Percentiles rank a stretch among this genome's conserved stretches.
These are phyloP conservation scores for Aspergillus ochraceus DNA, from an alignment of 2,329 filamentous ascomycete species.

Conservation along the genomic window DNA sequence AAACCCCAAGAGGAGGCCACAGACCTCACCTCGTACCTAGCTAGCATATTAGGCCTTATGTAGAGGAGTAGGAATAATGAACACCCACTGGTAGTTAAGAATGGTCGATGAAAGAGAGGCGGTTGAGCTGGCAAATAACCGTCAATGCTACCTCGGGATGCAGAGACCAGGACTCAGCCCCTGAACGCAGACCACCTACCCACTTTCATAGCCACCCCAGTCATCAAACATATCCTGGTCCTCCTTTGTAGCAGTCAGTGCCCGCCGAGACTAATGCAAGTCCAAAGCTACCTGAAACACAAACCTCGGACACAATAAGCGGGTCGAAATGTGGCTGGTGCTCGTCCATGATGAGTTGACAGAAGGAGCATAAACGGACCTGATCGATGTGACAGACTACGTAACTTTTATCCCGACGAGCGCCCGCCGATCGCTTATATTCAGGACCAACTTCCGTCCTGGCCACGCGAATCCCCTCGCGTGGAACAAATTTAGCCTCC, in stretches of 20 bases:
- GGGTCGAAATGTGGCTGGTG: not conserved
- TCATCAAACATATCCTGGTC: slow-evolving; percentile 11
- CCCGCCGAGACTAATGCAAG: not conserved
- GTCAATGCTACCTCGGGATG: not conserved
- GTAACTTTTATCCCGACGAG: not conserved
- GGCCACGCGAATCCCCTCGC: not conserved
- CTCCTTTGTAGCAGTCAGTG: not conserved
- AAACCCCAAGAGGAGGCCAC: not conserved
- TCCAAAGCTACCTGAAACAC: not conserved
- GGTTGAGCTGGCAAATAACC: slow-evolving; percentile 13
- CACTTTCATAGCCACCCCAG: slow-evolving; percentile 6
- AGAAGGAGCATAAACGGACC: not conserved
- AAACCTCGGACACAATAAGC: not conserved
- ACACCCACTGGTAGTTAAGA: slow-evolving; percentile 18
- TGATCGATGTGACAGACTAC: not conserved
- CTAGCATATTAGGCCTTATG: not conserved
- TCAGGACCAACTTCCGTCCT: not conserved
- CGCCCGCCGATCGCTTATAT: not conserved
- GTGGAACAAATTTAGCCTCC: not conserved
- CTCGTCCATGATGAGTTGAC: not conserved
- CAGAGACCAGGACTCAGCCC: not conserved
- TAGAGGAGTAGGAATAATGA: not conserved
- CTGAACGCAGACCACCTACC: slow-evolving; percentile 3
- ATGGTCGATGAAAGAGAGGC: slow-evolving; percentile 19
- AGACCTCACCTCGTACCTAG: slow-evolving; percentile 13